phyloP scores from a whole-genome alignment of 75 land plant species.

The Cryptomeria japonica region DNA sequence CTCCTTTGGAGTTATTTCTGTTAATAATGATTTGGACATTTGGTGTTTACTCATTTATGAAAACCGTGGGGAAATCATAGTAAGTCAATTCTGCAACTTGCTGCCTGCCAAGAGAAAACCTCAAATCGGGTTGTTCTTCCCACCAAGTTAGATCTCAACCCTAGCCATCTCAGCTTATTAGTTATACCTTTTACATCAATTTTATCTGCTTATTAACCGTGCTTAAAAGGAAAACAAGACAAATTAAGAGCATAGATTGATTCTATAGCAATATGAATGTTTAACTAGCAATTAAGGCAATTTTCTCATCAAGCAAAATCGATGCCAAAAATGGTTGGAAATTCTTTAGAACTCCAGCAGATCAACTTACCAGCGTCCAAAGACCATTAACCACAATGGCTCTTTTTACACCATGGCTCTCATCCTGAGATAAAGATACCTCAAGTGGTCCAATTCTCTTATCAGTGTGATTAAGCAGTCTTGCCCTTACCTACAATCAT shows the following conservation, averaged over 20 bases:
- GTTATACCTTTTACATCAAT: background rate
- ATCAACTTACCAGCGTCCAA: constrained; percentile 64
- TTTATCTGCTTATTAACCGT: background rate
- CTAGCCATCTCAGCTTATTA: background rate
- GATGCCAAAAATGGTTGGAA: background rate
- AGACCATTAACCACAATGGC: constrained; percentile 80
- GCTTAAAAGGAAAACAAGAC: background rate
- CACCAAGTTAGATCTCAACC: background rate
- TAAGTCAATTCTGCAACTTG: background rate
- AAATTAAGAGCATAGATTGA: background rate
- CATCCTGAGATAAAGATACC: constrained; percentile 52
- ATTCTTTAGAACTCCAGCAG: background rate
- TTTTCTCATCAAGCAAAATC: background rate
- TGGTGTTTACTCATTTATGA: background rate
- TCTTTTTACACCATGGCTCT: constrained; percentile 41
- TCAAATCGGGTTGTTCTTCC: background rate
- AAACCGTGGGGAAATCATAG: background rate
- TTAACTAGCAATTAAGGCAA: background rate
- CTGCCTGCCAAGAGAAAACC: background rate
- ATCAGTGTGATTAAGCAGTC: constrained; percentile 78
- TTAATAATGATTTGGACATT: background rate
- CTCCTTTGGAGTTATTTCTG: background rate
- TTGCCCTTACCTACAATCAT: constrained; percentile 55
- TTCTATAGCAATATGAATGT: background rate
- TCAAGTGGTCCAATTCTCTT: constrained; percentile 76